Evolutionary conservation across 2,329 filamentous ascomycete species (phyloP).

Genomic region (Fusarium sp.): DNA sequence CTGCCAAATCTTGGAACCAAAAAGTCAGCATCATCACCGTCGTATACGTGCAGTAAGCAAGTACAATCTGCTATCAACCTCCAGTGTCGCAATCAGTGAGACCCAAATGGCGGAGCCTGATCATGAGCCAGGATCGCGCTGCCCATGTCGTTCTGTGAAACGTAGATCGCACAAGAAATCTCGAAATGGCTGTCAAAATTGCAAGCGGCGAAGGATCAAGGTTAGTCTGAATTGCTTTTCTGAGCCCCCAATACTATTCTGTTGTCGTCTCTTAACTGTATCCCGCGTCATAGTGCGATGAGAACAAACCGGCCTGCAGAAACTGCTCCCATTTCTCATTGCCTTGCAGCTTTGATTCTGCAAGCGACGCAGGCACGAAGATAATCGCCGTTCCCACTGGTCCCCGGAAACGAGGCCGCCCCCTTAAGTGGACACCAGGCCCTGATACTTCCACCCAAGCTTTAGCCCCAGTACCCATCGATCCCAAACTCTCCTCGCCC

Average conservation of each 20-base stretch:
- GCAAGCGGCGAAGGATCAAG: constrained; percentile 3
- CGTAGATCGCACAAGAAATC: constrained; percentile 1
- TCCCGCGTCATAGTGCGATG: not conserved
- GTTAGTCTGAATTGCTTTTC: not conserved
- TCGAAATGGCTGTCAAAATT: constrained; percentile 2
- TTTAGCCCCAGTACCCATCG: not conserved
- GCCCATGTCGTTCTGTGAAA: not conserved
- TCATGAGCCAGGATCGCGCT: not conserved
- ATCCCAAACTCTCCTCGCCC: not conserved
- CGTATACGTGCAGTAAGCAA: no score
- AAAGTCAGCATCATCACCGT: no score
- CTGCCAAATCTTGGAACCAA: no score
- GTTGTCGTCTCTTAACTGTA: not conserved
- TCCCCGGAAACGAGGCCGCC: not conserved
- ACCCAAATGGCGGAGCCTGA: not conserved
- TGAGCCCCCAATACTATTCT: not conserved
- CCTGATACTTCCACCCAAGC: not conserved
- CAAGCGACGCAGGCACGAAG: not conserved
- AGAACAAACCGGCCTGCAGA: not conserved
- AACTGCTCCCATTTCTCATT: not conserved
- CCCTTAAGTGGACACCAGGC: not conserved
- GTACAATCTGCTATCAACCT: no score
- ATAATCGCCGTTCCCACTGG: not conserved
- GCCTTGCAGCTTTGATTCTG: constrained; percentile 4
- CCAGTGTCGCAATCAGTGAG: no score